These are phyloP conservation scores for Bipolaris sorokiniana DNA, from an alignment of 2,329 filamentous ascomycete species.

Conservation along the genomic window DNA sequence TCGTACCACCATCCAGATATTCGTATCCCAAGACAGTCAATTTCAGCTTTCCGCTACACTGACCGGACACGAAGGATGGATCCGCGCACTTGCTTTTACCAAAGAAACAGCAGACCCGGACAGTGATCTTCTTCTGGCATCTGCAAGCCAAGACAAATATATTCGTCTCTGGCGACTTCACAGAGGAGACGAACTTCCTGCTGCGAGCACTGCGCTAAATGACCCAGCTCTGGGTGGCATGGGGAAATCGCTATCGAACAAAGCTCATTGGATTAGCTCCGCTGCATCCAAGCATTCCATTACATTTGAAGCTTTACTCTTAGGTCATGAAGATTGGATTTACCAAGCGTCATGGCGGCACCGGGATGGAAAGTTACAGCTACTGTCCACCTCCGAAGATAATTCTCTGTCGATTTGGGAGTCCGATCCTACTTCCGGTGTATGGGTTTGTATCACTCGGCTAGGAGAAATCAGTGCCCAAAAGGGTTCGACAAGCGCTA, in stretches of 20 bases:
- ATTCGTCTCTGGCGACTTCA: slow-evolving; percentile 91
- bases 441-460: slow-evolving; percentile 86
- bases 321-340: slow-evolving; percentile 98
- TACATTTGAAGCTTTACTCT: slow-evolving; percentile 89
- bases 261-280: slow-evolving; percentile 77
- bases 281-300: slow-evolving; percentile 70
- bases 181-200: slow-evolving; percentile 68
- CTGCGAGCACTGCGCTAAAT: slow-evolving; percentile 60
- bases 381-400: slow-evolving; percentile 91
- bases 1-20: slow-evolving; percentile 79
- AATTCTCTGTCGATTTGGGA: slow-evolving; percentile 96
- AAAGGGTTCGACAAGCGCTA: slow-evolving; percentile 95
- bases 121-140: slow-evolving; percentile 81
- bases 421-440: slow-evolving; percentile 78
- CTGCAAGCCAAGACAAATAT: slow-evolving; percentile 97
- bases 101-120: slow-evolving; percentile 61
- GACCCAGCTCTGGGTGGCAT: slow-evolving; percentile 65
- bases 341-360: slow-evolving; percentile 82
- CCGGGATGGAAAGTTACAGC: slow-evolving; percentile 63
- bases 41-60: slow-evolving; percentile 80
- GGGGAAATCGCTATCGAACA: slow-evolving; percentile 83
- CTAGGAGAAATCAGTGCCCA: slow-evolving; percentile 93
- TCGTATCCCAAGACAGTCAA: slow-evolving; percentile 62
- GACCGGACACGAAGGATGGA: slow-evolving; percentile 92
- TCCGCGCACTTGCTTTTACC: slow-evolving; percentile 82